Conservation (phyloP, 108 stramenopile species). For the Cyclotella baltica region DNA sequence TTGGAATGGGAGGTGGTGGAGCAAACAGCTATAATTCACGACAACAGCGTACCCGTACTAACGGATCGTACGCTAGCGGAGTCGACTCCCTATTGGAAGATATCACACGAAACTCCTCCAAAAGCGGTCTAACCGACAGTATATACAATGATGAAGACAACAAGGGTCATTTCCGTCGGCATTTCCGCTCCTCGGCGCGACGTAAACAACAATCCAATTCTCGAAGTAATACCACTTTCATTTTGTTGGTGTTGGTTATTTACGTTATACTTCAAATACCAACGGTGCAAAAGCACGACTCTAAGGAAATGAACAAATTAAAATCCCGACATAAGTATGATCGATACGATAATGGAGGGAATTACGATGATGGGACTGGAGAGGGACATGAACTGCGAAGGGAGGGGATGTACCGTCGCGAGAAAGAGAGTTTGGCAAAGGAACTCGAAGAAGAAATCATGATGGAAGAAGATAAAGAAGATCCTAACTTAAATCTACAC, state of each 20-base stretch:
- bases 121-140: constrained; percentile 1
- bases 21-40: not conserved
- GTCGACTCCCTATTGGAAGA: constrained; percentile 40
- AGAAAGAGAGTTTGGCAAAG: not conserved
- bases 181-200: not conserved
- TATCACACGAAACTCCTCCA: constrained; percentile 17
- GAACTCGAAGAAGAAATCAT: not conserved
- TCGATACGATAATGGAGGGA: not conserved
- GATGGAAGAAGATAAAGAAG: not conserved
- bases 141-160: not conserved
- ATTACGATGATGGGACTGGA: constrained; percentile 16
- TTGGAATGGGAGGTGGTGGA: not conserved
- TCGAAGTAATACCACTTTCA: not conserved
- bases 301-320: constrained; percentile 1
- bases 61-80: not conserved
- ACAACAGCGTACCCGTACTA: not conserved
- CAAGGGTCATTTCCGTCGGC: not conserved
- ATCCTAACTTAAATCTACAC: too few species aligned
- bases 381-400: constrained; percentile 1
- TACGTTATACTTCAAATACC: constrained; percentile 20
- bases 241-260: constrained; percentile 2
- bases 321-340: constrained; percentile 8
- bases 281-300: constrained; percentile 15
- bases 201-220: not conserved
- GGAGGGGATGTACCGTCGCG: not conserved